phyloP scores from a whole-genome alignment of 2,329 filamentous ascomycete genomes.

The Pseudopyrenochaeta lycopersici region DNA sequence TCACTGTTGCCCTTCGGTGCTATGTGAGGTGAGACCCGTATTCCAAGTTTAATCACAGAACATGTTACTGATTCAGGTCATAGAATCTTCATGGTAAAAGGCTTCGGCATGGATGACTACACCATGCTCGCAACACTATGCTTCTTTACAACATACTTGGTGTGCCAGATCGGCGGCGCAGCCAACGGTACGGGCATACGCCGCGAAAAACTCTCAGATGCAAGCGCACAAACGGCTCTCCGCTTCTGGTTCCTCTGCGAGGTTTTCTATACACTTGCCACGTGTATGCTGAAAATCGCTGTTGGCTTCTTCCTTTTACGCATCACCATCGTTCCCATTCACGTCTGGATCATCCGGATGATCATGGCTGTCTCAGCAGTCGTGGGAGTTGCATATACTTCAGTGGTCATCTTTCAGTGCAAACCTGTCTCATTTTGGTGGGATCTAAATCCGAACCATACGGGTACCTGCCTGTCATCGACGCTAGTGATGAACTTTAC shows the following conservation, averaged over 20 bases:
- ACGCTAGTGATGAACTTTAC: slow-evolving; percentile 62
- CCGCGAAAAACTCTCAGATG: slow-evolving; percentile 39
- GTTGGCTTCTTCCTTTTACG: slow-evolving; percentile 62
- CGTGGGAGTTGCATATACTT: slow-evolving; percentile 59
- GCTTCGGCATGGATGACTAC: slow-evolving; percentile 52
- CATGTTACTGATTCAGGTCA: slow-evolving; percentile 5
- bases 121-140: slow-evolving; percentile 50
- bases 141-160: slow-evolving; percentile 47
- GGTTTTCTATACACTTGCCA: slow-evolving; percentile 60
- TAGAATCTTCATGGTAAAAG: slow-evolving; percentile 44
- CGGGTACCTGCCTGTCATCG: slow-evolving; percentile 52
- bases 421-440: slow-evolving; percentile 61
- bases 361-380: slow-evolving; percentile 56
- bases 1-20: slow-evolving; percentile 49
- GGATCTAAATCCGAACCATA: slow-evolving; percentile 45
- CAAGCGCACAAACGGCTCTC: slow-evolving; percentile 34
- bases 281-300: slow-evolving; percentile 58
- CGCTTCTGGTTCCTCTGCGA: slow-evolving; percentile 64
- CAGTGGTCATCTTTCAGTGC: slow-evolving; percentile 63
- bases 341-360: slow-evolving; percentile 56
- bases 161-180: slow-evolving; percentile 45
- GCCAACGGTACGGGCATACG: slow-evolving; percentile 49
- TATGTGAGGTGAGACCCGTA: slow-evolving; percentile 43
- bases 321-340: slow-evolving; percentile 55
- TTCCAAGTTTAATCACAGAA: not conserved